These are phyloP conservation scores for Suhomyces atakaporum DNA, from an alignment of 1,139 yeast species.

Conservation along the genomic window DNA sequence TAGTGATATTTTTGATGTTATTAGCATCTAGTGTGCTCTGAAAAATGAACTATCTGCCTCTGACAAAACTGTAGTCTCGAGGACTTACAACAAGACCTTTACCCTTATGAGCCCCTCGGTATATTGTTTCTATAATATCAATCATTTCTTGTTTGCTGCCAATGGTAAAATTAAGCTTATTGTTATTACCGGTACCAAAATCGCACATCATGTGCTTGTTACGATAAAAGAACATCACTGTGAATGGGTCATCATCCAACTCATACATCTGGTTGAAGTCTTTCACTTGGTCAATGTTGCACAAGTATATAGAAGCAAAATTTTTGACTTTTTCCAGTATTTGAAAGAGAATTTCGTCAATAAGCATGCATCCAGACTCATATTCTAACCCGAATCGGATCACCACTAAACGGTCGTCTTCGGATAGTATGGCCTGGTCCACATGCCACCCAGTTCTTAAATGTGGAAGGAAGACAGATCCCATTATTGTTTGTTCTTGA, in stretches of 20 bases:
- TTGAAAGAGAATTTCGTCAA: conserved; percentile 82
- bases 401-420: conserved; percentile 84
- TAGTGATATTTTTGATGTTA: neutral
- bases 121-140: conserved; percentile 86
- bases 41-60: conserved; percentile 3
- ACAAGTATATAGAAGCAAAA: conserved; percentile 84
- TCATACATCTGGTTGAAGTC: conserved; percentile 95
- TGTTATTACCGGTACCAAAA: conserved; percentile 96
- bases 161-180: conserved; percentile 79
- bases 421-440: conserved; percentile 87
- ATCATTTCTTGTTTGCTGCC: conserved; percentile 86
- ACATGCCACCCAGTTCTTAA: conserved; percentile 91
- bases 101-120: conserved; percentile 89
- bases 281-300: conserved; percentile 86
- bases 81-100: conserved; percentile 92
- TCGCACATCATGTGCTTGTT: conserved; percentile 98
- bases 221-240: conserved; percentile 89
- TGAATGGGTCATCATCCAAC: conserved; percentile 76
- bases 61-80: conserved; percentile 49
- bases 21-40: neutral
- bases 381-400: conserved; percentile 83
- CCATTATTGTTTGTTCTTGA: conserved; percentile 49
- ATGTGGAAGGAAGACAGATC: conserved; percentile 86
- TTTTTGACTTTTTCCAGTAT: conserved; percentile 83
- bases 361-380: conserved; percentile 79